Evolutionary conservation across 768 basidiomycete genomes (phyloP).

Genomic region (Suillus americanus): DNA sequence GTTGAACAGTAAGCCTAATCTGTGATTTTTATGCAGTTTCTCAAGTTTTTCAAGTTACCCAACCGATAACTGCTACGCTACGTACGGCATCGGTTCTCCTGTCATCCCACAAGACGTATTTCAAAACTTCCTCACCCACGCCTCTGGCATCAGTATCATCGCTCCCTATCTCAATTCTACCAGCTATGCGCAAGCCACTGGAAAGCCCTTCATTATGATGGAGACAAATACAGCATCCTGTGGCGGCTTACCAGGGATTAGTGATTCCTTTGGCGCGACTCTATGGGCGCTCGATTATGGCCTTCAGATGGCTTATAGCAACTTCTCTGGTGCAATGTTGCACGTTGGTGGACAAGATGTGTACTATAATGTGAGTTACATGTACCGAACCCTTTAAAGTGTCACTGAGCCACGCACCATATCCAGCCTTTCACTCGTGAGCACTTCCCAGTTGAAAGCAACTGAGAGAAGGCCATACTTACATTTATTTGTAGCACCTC

Average conservation of each 20-base stretch:
- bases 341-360: constrained; percentile 49
- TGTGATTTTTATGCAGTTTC: background rate
- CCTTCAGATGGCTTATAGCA: constrained; percentile 47
- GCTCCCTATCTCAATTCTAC: constrained; percentile 38
- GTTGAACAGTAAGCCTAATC: constrained; percentile 37
- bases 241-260: constrained; percentile 53
- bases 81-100: constrained; percentile 19
- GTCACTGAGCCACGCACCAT: background rate
- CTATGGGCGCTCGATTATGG: constrained; percentile 54
- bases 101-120: constrained; percentile 40
- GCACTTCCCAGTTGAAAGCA: constrained; percentile 5
- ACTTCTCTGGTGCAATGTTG: constrained; percentile 46
- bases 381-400: constrained; percentile 1
- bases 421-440: constrained; percentile 49
- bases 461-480: background rate
- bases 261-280: constrained; percentile 48
- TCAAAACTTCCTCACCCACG: constrained; percentile 45
- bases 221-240: constrained; percentile 56
- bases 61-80: constrained; percentile 33
- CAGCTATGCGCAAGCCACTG: constrained; percentile 27
- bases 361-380: constrained; percentile 49
- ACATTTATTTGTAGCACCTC: constrained; percentile 33
- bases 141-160: constrained; percentile 33
- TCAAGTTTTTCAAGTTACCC: constrained; percentile 35
- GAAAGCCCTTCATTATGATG: constrained; percentile 49